Base-by-base conservation (phyloP, 441 rosid genomes). In the Gossypium lobatum region DNA sequence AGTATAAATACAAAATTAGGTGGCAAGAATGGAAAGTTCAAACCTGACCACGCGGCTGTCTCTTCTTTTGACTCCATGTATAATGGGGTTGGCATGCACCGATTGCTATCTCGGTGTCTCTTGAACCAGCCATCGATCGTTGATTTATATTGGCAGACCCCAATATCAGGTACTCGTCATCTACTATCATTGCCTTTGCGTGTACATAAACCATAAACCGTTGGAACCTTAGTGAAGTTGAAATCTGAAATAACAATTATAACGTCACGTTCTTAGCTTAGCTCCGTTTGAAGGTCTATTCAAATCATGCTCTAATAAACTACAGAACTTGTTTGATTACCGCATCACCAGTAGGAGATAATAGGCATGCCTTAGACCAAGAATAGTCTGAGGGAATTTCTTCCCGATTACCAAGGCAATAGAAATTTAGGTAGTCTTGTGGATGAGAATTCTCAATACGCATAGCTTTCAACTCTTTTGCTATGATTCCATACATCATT, bases 131-230 rank as follows among this genome's bases (percentile, higher is more conserved):
- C 90, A 91, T 54, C 18, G 95, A 91, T 50, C 98, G 85, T 73
- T 93, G 90, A 77, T 93, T 93, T 54, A 93, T 89, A 77, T 93
- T 93, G 42, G 95, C 97, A 4, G 97, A 93, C 11, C 98, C 98
- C 75, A 91, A 46, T 72, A 93, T 80, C 37, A 93, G 86, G 55
- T 89, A 89, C 75, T 89, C 98, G 9, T 93, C 98, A 60, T 93
- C 98, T 11, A 88, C 86, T 58, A 93, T 74, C 97, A 93, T 89
- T 81, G 93, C 98, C 78, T 91, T 93, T 3, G 97, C 87, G 42
- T 93, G 95, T 13, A 89, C 95, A 26, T 93, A 93, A 21, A 91
- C 86, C 97, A 93, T 93, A 78, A 93, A 93, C 16, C 97, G 82
- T 59, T 77, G 85, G 71, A 71, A 74, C 77, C 80, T 89, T 66